Evolutionary conservation across 2,329 filamentous ascomycete species (phyloP).

Genomic region (Fusarium lateritium): DNA sequence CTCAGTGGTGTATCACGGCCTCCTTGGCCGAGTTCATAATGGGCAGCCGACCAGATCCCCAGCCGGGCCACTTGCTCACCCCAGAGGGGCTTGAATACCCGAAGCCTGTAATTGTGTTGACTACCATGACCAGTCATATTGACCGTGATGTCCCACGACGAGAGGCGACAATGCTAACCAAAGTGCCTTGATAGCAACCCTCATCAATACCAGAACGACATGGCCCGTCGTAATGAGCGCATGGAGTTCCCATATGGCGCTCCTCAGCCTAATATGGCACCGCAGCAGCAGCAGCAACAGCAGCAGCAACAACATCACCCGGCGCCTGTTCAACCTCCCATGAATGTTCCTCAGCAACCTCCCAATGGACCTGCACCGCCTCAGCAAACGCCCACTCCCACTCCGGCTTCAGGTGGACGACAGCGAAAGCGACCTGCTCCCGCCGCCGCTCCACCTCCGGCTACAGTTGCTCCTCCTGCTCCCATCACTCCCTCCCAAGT

Average conservation of each 20-base stretch:
- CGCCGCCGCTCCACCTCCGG: slow-evolving; percentile 57
- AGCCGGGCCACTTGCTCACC: slow-evolving; percentile 30
- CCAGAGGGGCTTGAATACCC: slow-evolving; percentile 19
- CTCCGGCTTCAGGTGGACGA: slow-evolving; percentile 56
- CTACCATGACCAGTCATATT: slow-evolving; percentile 47
- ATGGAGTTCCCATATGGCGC: slow-evolving; percentile 61
- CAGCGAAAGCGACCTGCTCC: slow-evolving; percentile 61
- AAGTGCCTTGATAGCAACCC: slow-evolving; percentile 52
- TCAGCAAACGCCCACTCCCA: slow-evolving; percentile 57
- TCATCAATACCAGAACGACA: slow-evolving; percentile 67
- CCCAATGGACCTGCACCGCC: slow-evolving; percentile 52
- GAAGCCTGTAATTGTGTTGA: slow-evolving; percentile 20
- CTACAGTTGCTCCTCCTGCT: slow-evolving; percentile 52
- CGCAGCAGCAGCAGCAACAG: slow-evolving; percentile 53
- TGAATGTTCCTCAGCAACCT: slow-evolving; percentile 62
- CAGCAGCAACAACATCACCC: slow-evolving; percentile 57
- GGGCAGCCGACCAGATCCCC: slow-evolving; percentile 31
- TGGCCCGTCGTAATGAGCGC: slow-evolving; percentile 62
- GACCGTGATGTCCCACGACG: slow-evolving; percentile 43
- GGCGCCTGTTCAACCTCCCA: slow-evolving; percentile 53
- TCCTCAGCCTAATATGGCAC: slow-evolving; percentile 57
- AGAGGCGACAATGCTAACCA: slow-evolving; percentile 51
- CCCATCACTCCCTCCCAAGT: slow-evolving; percentile 53
- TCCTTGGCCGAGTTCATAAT: slow-evolving; percentile 40
- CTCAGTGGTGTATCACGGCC: slow-evolving; percentile 13